Percentiles rank a stretch among this genome's conserved stretches.
phyloP scores from a whole-genome alignment of 148 eudicot genomes.

The Vaccinium macrocarpon region DNA sequence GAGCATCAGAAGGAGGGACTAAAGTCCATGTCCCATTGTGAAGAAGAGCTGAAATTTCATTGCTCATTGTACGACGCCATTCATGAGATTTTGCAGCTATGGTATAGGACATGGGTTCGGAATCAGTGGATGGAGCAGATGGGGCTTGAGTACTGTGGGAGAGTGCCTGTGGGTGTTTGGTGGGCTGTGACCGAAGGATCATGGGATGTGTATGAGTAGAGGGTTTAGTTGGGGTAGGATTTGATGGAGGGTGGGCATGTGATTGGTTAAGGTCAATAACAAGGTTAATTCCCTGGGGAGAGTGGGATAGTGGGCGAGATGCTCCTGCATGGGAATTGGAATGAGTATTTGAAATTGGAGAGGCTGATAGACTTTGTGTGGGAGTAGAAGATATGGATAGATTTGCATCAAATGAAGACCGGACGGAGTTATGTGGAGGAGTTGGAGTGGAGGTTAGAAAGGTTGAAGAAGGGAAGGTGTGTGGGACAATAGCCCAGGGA shows the following conservation, averaged over 20 bases:
- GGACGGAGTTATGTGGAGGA: too few relatives aligned
- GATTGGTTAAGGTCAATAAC: too few relatives aligned
- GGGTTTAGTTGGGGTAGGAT: background rate
- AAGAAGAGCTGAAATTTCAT: background rate
- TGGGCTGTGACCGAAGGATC: background rate
- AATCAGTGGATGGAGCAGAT: too few relatives aligned
- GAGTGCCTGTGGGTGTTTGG: background rate
- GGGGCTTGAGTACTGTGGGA: background rate
- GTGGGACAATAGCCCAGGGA: background rate
- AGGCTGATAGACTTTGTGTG: too few relatives aligned
- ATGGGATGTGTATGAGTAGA: background rate
- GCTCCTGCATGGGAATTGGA: too few relatives aligned
- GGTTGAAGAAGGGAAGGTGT: background rate
- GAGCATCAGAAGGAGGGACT: background rate
- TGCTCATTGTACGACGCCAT: slow-evolving; percentile 3
- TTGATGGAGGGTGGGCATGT: too few relatives aligned
- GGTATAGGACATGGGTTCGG: background rate
- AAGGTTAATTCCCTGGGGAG: background rate
- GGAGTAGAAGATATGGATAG: too few relatives aligned
- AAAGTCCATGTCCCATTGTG: slow-evolving; percentile 10
- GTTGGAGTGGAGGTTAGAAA: too few relatives aligned
- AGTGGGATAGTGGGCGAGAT: background rate
- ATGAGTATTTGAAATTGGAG: too few relatives aligned
- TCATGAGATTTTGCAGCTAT: background rate
- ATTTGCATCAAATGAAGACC: too few relatives aligned